These are phyloP conservation scores for Achlya hypogyna DNA, from an alignment of 352 stramenopile species.

Conservation along the genomic window DNA sequence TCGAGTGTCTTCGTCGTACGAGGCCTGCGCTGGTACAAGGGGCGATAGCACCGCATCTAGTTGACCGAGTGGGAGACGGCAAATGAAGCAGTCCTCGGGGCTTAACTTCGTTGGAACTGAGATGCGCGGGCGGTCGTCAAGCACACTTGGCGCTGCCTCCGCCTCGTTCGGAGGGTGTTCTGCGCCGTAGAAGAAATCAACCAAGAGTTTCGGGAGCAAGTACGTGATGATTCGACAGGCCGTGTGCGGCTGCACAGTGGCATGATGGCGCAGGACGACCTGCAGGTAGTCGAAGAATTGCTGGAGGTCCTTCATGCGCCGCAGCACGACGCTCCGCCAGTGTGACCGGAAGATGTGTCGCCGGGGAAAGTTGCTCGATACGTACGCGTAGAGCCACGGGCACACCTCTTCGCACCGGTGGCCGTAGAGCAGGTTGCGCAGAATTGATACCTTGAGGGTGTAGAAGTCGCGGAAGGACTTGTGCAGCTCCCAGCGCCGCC, in stretches of 20 bases:
- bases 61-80: slow-evolving; percentile 14
- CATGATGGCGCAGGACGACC: slow-evolving; percentile 25
- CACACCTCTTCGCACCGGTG: slow-evolving; percentile 75
- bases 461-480: slow-evolving; percentile 70
- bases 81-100: background rate
- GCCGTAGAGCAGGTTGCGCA: slow-evolving; percentile 52
- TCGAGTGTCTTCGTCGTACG: background rate
- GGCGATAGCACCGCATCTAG: slow-evolving; percentile 33
- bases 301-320: slow-evolving; percentile 47
- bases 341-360: slow-evolving; percentile 66
- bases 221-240: slow-evolving; percentile 51
- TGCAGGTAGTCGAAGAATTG: slow-evolving; percentile 60
- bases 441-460: slow-evolving; percentile 61
- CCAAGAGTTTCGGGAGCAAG: slow-evolving; percentile 53
- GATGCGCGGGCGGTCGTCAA: background rate
- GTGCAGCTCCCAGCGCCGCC: slow-evolving; percentile 62
- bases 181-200: slow-evolving; percentile 76
- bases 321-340: slow-evolving; percentile 50
- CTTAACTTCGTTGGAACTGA: slow-evolving; percentile 23
- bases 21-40: background rate
- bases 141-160: slow-evolving; percentile 26
- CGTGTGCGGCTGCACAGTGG: slow-evolving; percentile 47
- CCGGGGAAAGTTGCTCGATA: slow-evolving; percentile 63
- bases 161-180: slow-evolving; percentile 43
- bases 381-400: slow-evolving; percentile 78